A percentile compares a stretch with the other conserved stretches of the same genome.
phyloP scores from a whole-genome alignment of 2,329 filamentous ascomycete genomes.

The Fusarium longipes region DNA sequence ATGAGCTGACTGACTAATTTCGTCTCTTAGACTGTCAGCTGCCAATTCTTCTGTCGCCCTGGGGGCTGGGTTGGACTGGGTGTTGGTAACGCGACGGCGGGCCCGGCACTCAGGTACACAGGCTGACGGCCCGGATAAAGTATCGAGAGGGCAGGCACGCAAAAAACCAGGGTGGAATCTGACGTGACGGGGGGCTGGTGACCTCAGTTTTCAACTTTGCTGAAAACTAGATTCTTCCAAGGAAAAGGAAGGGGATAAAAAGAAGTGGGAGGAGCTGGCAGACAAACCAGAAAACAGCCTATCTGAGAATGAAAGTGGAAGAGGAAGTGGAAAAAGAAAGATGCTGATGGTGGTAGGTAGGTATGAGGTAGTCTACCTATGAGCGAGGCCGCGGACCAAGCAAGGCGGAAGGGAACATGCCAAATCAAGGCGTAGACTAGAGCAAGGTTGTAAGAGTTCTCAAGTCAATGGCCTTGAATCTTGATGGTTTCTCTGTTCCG shows the following conservation, averaged over 20 bases:
- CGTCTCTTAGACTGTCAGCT: too few species aligned
- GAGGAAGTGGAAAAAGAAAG: conserved; percentile 21
- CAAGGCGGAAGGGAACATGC: conserved; percentile 27
- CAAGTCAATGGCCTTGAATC: conserved; percentile 22
- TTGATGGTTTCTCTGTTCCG: conserved; percentile 11
- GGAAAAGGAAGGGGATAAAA: conserved; percentile 13
- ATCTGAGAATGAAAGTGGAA: conserved; percentile 9
- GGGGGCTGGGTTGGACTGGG: conserved; percentile 14
- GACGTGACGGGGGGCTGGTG: conserved; percentile 32
- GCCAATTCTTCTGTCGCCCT: too few species aligned
- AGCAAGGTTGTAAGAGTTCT: conserved; percentile 15
- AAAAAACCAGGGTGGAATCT: conserved; percentile 33
- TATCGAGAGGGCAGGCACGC: conserved; percentile 23
- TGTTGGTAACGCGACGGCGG: conserved; percentile 32
- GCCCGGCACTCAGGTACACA: conserved; percentile 34
- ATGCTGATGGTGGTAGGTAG: conserved; percentile 20
- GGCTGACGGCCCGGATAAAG: conserved; percentile 13
- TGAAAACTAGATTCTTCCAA: conserved; percentile 1
- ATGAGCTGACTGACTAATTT: too few species aligned
- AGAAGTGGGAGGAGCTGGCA: conserved; percentile 33
- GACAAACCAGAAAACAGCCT: conserved; percentile 6
- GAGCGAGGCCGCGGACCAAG: conserved; percentile 28
- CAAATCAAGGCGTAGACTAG: conserved; percentile 14
- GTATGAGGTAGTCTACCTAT: conserved; percentile 27
- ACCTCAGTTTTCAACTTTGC: conserved; percentile 18